Base-by-base conservation (phyloP, 129 eudicot species). In the Chrysanthemum lavandulifolium region DNA sequence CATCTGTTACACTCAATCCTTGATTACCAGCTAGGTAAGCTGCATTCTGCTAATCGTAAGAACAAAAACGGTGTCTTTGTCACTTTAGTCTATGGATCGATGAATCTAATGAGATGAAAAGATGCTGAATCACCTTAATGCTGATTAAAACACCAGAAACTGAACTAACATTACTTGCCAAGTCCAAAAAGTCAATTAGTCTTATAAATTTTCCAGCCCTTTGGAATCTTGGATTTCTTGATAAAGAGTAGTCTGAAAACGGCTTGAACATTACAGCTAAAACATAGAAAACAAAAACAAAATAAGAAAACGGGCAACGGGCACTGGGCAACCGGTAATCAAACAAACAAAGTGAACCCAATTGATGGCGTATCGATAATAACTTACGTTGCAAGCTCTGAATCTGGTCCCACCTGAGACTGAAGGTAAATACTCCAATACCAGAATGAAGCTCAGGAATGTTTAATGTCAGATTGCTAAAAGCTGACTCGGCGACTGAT, bases 361-460 rank as follows among this genome's bases (percentile, higher is more conserved):
- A 27, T 27, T 31, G 6, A 31, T 3, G 61, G 10, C 21, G 1
- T 8, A 40, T 59, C 21, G 40, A 60, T 48, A 12, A 73, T 48
- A 59, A 36, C 36, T 81, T 82, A 93, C 97, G 93, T 48, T 10
- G 51, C 76, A 93, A 81, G 49, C 13, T 64, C 60, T 79, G 84
- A 77, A 94, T 88, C 56, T 94, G 78, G 23, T 72, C 68, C 99
- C 97, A 90, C 0, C 77, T 86, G 59, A 94, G 94, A 52, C 79
- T 82, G 78, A 90, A 88, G 79, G 91, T 50, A 59, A 65, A 90
- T 53, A 94, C 86, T 65, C 96, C 99, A 12, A 63, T 2, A 18
- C 43, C 27, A 8, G 75, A 9, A 10, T 73, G 57, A 69, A 90
- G 87, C 3, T 74, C 83, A 10, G 89, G 76, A 85, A 82, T 70